Conservation (phyloP, 192 early-diverging fungal genomes). For the Gryganskiella cystojenkinii region DNA sequence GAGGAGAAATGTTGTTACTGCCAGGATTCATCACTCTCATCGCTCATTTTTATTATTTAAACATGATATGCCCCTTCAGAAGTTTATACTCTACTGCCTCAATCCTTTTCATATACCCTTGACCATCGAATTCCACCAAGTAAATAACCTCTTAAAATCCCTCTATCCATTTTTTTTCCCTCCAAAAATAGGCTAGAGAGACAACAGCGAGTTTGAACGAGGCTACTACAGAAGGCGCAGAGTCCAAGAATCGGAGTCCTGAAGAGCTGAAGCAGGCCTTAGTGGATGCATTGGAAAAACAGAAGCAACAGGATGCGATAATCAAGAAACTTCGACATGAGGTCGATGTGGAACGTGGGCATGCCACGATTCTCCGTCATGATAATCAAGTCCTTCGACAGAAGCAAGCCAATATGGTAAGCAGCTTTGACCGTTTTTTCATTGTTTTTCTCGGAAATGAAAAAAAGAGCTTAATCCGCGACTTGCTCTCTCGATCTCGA, state of each 20-base stretch:
- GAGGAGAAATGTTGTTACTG: no score
- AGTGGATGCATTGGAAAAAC: constrained; percentile 40
- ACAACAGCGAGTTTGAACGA: constrained; percentile 42
- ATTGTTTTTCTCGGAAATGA: neutral
- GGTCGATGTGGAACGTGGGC: constrained; percentile 72
- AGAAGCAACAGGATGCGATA: constrained; percentile 49
- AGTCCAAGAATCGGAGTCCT: constrained; percentile 1
- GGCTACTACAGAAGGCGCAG: neutral
- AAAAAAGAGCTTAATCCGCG: neutral
- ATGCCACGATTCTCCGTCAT: constrained; percentile 68
- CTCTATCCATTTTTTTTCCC: no score
- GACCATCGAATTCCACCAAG: no score
- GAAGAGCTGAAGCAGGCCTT: constrained; percentile 31
- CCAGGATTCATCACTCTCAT: neutral
- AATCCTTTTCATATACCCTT: no score
- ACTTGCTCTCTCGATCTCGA: no score
- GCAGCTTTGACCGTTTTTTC: neutral
- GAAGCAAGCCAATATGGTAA: constrained; percentile 67
- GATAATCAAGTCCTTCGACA: constrained; percentile 69
- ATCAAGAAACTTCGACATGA: constrained; percentile 75
- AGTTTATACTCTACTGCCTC: no score
- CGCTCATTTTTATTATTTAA: no score
- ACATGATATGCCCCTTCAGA: no score
- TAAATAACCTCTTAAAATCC: no score
- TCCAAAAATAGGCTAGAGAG: constrained; percentile 27